Percentiles rank a stretch among this genome's conserved stretches.
Conservation (phyloP, 208 protist genomes). For the Tritrichomonas foetus region DNA sequence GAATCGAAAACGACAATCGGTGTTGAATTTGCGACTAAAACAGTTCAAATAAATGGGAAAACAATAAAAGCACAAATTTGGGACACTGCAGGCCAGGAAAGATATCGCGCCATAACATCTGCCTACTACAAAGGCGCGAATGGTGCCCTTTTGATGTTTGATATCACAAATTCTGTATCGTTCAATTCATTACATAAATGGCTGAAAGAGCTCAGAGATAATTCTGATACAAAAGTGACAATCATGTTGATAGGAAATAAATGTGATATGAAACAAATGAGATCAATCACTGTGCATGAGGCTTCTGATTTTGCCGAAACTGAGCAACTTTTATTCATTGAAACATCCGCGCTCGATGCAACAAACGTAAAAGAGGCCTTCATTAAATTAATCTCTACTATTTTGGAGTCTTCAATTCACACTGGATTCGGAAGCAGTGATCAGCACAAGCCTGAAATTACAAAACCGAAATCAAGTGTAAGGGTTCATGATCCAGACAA, state of each 20-base stretch:
- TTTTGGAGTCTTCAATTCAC: too few relatives aligned
- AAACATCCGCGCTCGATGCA: constrained; percentile 92
- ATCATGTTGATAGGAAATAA: constrained; percentile 98
- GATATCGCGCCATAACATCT: constrained; percentile 50
- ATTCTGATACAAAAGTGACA: constrained; percentile 79
- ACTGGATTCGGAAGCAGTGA: too few relatives aligned
- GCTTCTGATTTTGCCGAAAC: constrained; percentile 49
- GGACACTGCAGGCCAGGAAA: constrained; percentile 42
- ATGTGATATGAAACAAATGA: constrained; percentile 68
- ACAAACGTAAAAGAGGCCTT: constrained; percentile 97
- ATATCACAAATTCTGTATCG: constrained; percentile 58
- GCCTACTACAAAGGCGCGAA: constrained; percentile 47
- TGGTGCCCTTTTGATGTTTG: constrained; percentile 31
- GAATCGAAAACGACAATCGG: constrained; percentile 61
- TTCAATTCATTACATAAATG: constrained; percentile 92
- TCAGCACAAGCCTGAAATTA: too few relatives aligned
- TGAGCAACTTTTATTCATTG: constrained; percentile 82
- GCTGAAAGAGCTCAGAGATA: constrained; percentile 91
- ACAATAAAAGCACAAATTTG: constrained; percentile 61
- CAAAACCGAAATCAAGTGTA: too few relatives aligned
- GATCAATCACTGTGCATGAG: constrained; percentile 46
- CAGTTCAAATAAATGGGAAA: constrained; percentile 53
- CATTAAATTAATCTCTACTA: too few relatives aligned
- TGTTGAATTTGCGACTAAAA: constrained; percentile 61
- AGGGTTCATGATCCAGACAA: too few relatives aligned